These are phyloP conservation scores for Grosmannia serpens DNA, from an alignment of 2,329 filamentous ascomycete species.

Conservation along the genomic window DNA sequence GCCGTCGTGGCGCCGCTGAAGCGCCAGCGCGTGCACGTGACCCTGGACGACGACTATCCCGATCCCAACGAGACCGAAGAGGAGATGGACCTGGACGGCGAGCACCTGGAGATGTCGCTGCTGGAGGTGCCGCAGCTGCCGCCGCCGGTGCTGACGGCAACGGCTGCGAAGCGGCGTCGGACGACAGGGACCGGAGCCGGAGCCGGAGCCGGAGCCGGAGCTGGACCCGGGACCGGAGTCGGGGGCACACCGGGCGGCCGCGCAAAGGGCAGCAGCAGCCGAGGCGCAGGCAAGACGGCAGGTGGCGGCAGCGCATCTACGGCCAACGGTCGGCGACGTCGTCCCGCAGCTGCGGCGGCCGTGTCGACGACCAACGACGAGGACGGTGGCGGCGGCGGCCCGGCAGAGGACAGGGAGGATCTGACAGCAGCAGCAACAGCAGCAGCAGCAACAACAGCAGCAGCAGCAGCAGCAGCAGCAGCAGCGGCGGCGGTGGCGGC, in stretches of 20 bases:
- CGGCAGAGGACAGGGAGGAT: constrained; percentile 9
- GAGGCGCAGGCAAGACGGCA: background rate
- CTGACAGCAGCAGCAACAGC: constrained; percentile 13
- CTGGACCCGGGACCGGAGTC: constrained; percentile 1
- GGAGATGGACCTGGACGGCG: constrained; percentile 12
- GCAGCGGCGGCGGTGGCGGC: constrained; percentile 10
- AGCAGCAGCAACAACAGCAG: constrained; percentile 16
- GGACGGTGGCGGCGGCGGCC: background rate
- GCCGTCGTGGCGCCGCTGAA: constrained; percentile 37
- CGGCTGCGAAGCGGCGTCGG: constrained; percentile 8
- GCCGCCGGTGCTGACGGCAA: background rate
- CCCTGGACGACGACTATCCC: constrained; percentile 15
- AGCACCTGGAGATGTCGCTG: constrained; percentile 14
- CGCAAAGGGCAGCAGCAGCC: background rate
- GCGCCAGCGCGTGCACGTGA: constrained; percentile 18
- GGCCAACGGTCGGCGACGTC: background rate
- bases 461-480: constrained; percentile 10
- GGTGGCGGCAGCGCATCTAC: background rate
- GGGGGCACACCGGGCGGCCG: background rate
- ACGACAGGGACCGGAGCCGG: constrained; percentile 6
- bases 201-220: constrained; percentile 1
- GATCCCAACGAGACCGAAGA: constrained; percentile 22
- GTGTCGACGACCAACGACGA: constrained; percentile 7
- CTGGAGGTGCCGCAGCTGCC: background rate
- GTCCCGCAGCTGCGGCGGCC: background rate